Conservation (phyloP, 805 yeast species). For the Barnettozyma sucrosica region DNA sequence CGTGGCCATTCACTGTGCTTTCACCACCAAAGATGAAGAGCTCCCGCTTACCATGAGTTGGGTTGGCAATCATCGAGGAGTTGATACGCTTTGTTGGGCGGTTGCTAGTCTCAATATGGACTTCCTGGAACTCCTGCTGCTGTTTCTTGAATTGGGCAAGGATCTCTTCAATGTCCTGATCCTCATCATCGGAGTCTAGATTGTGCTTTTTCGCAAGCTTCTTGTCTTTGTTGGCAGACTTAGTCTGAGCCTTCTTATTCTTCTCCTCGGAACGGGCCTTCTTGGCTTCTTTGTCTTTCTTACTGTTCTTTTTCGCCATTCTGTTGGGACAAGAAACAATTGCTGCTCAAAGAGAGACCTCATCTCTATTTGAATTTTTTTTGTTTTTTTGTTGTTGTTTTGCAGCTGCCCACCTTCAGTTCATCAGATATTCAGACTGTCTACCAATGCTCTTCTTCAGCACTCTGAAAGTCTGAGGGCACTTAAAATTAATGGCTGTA, state of each 20-base stretch:
- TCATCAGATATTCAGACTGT: too few relatives aligned
- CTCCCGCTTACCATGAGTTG: conserved; percentile 71
- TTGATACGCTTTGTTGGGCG: conserved; percentile 70
- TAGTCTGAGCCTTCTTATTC: conserved; percentile 65
- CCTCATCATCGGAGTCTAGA: conserved; percentile 81
- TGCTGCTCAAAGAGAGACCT: too few relatives aligned
- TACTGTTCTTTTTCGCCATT: conserved; percentile 83
- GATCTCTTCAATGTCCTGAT: conserved; percentile 79
- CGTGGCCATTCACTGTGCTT: conserved; percentile 39
- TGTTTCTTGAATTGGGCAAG: conserved; percentile 71
- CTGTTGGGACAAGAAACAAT: background rate
- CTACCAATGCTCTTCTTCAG: too few relatives aligned
- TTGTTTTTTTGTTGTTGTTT: background rate
- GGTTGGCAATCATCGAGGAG: conserved; percentile 69
- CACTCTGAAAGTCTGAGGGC: too few relatives aligned
- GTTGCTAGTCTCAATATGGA: conserved; percentile 49
- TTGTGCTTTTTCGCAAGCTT: conserved; percentile 69
- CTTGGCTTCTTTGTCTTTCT: conserved; percentile 85
- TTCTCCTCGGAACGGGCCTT: conserved; percentile 85
- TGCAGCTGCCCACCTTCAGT: too few relatives aligned
- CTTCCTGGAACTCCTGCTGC: conserved; percentile 73
- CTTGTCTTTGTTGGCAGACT: conserved; percentile 70
- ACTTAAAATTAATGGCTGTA: too few relatives aligned
- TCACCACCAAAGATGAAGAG: conserved; percentile 91
- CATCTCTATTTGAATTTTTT: background rate